Evolutionary conservation across 129 eudicot species (phyloP).

Genomic region (Artemisia argyi): DNA sequence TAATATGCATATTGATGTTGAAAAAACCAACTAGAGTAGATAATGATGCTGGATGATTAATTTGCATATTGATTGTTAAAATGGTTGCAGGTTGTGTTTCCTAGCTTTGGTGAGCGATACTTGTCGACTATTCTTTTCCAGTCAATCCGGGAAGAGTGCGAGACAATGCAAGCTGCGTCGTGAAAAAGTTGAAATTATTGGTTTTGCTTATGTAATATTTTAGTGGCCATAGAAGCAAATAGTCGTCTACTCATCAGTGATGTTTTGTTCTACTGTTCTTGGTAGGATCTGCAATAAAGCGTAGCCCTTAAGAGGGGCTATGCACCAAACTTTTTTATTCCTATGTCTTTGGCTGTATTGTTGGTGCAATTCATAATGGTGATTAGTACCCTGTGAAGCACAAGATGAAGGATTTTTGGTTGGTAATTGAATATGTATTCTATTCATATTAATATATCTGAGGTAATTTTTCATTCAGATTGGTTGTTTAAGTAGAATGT

Average conservation of each 20-base stretch:
- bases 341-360: neutral
- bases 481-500: neutral
- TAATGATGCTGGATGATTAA: neutral
- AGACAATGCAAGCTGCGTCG: conserved; percentile 53
- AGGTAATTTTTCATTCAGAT: neutral
- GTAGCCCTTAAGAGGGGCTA: neutral
- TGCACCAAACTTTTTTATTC: neutral
- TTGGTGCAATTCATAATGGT: neutral
- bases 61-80: neutral
- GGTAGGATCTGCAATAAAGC: conserved; percentile 28
- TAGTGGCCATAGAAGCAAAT: neutral
- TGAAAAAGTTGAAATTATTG: conserved; percentile 1
- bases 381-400: neutral
- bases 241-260: neutral
- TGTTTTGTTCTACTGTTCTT: neutral
- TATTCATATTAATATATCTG: no score
- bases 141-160: conserved; percentile 74
- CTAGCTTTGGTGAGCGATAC: conserved; percentile 84
- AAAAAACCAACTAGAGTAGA: neutral
- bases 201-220: conserved; percentile 3
- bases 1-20: neutral
- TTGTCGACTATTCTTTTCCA: conserved; percentile 64
- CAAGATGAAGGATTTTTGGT: neutral
- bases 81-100: conserved; percentile 68
- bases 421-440: neutral